These are phyloP conservation scores for Tetraselmis striata DNA, from an alignment of 139 green algal species.

Conservation along the genomic window DNA sequence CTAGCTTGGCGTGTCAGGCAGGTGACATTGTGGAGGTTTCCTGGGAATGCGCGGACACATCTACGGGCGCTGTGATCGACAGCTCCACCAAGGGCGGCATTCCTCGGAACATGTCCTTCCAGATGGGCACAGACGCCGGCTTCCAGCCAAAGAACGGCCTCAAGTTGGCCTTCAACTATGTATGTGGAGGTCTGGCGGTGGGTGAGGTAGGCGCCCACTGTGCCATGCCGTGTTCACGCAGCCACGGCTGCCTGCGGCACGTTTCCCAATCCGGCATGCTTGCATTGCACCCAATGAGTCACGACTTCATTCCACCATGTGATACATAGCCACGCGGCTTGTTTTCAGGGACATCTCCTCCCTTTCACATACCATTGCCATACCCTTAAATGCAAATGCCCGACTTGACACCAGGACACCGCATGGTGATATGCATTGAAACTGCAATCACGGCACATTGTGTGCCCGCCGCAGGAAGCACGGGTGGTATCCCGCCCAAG, in stretches of 20 bases:
- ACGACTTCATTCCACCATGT: no score
- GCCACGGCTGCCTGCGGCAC: no score
- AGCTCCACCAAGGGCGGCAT: background rate
- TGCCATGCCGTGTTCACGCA: no score
- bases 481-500: background rate
- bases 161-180: background rate
- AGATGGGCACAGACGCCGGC: background rate
- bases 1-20: background rate
- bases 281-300: no score
- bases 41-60: background rate
- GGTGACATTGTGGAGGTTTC: background rate
- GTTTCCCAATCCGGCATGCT: no score
- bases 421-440: no score
- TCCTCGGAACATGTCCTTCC: background rate
- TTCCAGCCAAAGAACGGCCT: background rate
- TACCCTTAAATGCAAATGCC: no score
- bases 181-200: background rate
- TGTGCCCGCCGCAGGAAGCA: background rate
- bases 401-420: no score
- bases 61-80: background rate
- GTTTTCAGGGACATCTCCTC: no score
- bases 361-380: no score
- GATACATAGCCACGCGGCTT: no score
- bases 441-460: no score
- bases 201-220: background rate